Base-by-base conservation (phyloP, 177 flowering plant genomes). In the Vitis hybrid region DNA sequence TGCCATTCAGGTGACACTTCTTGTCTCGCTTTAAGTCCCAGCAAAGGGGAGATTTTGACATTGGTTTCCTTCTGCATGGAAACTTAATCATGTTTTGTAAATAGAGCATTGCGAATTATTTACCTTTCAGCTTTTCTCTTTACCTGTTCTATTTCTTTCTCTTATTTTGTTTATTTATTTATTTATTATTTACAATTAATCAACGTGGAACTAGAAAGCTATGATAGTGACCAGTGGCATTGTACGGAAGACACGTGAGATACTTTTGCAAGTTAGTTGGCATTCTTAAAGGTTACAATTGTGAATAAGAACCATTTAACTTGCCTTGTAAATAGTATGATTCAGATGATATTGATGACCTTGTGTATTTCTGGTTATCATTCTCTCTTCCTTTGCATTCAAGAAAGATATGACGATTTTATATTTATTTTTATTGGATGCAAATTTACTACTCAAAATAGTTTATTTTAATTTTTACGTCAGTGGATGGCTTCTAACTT, bases 1-100 rank as follows among this genome's bases (percentile, higher is more conserved):
- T 79, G 78, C 79, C 11, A 69, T 91, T 79, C 98, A 94, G 98
- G 97, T 94, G 83, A 78, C 71, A 23, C 49, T 34, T 73, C 32
- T 66, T 26, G 11, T 67, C 48, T 75, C 66, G 2, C 66, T 62
- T 50, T 49, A 58, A 56, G 58, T 67, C 56, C 70, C 26, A 30
- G 54, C 9, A 51, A 61, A 51, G 39, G 17, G 70, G 30, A 67
- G 55, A 30, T 23, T 23, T 73, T 56, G 64, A 32, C 49, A 32
- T 58, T 56, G 56, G 49, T 26, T 45, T 69, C 34, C 48, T 65
- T 59, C 64, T 64, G 49, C 13, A 10, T 39, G 48, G 51, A 56
- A 60, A 69, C 51, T 45, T 57, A 70, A 54, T 3, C 19, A 10
- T 34, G 48, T 32, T 70, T 30, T 12, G 11, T 34, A 34, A 70